Base-by-base conservation (phyloP, 495 filamentous ascomycete species). In the Penicillium malachiteum region DNA sequence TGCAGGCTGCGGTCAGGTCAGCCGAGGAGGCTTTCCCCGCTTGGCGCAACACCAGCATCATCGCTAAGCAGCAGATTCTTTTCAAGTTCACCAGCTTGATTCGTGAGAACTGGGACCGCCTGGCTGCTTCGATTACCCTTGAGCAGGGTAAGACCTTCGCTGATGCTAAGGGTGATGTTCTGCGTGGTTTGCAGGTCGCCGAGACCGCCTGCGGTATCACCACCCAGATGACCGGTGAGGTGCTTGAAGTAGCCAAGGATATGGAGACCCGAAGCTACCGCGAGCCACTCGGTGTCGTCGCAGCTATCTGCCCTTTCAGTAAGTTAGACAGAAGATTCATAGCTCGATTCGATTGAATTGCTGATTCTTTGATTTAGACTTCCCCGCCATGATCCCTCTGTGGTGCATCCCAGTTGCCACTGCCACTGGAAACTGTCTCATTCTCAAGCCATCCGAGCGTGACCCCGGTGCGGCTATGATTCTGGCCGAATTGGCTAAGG, bases 381-480 rank as follows among this genome's bases (percentile, higher is more conserved):
- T 99, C 78, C 94, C 94, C 40, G 94, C 94, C 59, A 99, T 99
- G 94, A 99, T 99, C 73, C 94, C 94, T 16, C 79, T 99, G 8
- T 99, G 94, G 94, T 95, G 83, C 50, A 95, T 97, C 52, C 95
- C 94, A 16, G 85, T 97, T 66, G 95, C 94, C 39, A 96, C 92
- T 11, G 84, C 95, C 3, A 95, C 91, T 10, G 95, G 94, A 47
- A 99, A 99, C 78, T 94, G 89, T 30, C 75, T 97, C 56, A 84
- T 99, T 62, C 73, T 99, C 54, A 99, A 99, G 82, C 94, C 94
- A 4, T 99, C 94, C 0, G 94, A 99, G 78, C 89, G 94, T 57
- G 94, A 97, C 58, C 94, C 94, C n/a, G 94, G 94, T 48, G 95
- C 95, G 16, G 88, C 90, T 32, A 97, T 99, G 92, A 97, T 99